Evolutionary conservation across 345 rosid species (phyloP), one percentile per base, ranked within the genome.

Genomic region (Gossypium stocksii): DNA sequence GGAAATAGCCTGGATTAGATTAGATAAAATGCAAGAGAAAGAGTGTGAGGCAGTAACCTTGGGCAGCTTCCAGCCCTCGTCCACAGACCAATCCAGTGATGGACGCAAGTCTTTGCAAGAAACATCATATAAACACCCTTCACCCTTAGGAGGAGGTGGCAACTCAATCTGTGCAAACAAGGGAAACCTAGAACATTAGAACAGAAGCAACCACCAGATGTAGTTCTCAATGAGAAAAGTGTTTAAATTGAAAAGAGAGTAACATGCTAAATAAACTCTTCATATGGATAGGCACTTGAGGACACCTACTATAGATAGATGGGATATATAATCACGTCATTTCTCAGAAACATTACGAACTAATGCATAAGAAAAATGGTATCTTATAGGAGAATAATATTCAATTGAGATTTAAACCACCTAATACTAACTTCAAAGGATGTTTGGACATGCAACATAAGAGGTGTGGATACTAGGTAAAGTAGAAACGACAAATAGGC

Each of bases 41-140:
- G 56, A 23, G 41, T 0, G 12, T 13, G 5, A 7, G 70, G 51
- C n/a, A 66, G n/a, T 25, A 27, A 80, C 78, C 80, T 19, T 71
- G 66, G 81, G 92, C 34, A 84, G 58, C 4, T 41, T 80, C 94
- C 92, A 88, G 23, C 94, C 92, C 77, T 65, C 71, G 51, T 73
- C 79, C 2, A 63, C 68, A 56, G 88, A 86, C 94, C 94, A 90
- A 58, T 85, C 82, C 81, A 90, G 70, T 63, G 90, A 81, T 74
- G 94, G 94, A 20, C 94, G 89, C 27, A 88, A 62, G 71, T 88
- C 89, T 70, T 80, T 69, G 64, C 75, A 66, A 1, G 4, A 76
- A 77, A 70, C 92, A 44, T 82, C 85, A 77, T 84, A 87, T 9
- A 76, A 78, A 2, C 2, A 16, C 25, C 92, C 92, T 84, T 90